Base-by-base conservation (phyloP, 495 filamentous ascomycete species). In the Trichoderma orchidacearum region DNA sequence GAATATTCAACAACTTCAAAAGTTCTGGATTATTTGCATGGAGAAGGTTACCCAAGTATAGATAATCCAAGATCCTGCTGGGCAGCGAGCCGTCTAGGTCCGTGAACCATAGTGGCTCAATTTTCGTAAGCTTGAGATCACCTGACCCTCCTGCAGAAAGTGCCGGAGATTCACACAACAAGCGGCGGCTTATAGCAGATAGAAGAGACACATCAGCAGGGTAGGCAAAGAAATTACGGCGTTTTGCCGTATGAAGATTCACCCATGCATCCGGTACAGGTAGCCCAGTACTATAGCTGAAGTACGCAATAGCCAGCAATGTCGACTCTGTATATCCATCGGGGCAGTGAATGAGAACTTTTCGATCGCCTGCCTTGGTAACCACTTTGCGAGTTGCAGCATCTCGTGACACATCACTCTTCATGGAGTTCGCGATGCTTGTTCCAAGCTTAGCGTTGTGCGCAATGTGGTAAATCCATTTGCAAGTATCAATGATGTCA, bases 281-380 rank as follows among this genome's bases (percentile, higher is more conserved):
- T 8, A 86, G 73, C 5, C 87, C 87, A 56, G 94, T 86, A 29
- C 87, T 83, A 66, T 87, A 97, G 79, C 92, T 95, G 68, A 83
- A 86, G 68, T 96, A 98, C 21, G 92, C 87, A 31, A 97, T 78
- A 11, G 77, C 89, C 3, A 98, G 75, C 54, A 97, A 71, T 1
- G 92, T 88, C 8, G 85, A 91, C 65, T 98, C 93, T 7, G 93
- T 98, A 67, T 98, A 98, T 25, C 93, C 93, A 70, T 98, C 93
- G 1, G 85, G 82, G 67, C 93, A 96, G 67, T 96, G 90, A 31
- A 98, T 88, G 30, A 96, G 76, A 29, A 96, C 81, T 66, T 81
- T 87, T 50, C 82, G 76, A 15, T 9, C 21, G 1, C 41, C 41
- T 69, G 68, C 17, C 45, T 52, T 13, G 21, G 18, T 9, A 17